These are phyloP conservation scores for Diospyros lotus DNA, from an alignment of 148 eudicot species.

Conservation along the genomic window DNA sequence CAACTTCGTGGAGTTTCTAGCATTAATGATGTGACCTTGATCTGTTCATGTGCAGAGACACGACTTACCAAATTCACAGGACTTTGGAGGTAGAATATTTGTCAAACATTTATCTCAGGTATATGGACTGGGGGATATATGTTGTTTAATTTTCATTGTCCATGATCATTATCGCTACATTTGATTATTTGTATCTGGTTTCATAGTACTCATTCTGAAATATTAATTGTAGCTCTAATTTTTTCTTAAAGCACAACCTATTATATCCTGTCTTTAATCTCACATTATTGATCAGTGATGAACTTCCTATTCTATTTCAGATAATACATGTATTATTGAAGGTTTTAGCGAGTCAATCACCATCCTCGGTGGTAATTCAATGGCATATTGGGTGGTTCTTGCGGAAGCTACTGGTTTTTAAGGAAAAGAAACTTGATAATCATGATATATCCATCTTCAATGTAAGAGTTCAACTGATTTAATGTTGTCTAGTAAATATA, in stretches of 20 bases:
- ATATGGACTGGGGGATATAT: neutral
- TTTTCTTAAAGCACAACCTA: neutral
- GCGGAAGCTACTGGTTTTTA: conserved; percentile 38
- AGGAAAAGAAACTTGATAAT: conserved; percentile 29
- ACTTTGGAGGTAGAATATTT: conserved; percentile 19
- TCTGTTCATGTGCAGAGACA: conserved; percentile 22
- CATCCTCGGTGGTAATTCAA: conserved; percentile 32
- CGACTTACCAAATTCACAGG: conserved; percentile 21
- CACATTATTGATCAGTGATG: neutral
- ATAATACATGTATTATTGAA: conserved; percentile 37
- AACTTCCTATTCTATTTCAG: conserved; percentile 24
- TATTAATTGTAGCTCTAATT: neutral
- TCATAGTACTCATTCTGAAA: neutral
- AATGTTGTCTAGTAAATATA: conserved; percentile 5
- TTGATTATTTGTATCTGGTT: neutral
- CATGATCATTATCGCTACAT: neutral
- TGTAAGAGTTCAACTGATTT: conserved; percentile 32
- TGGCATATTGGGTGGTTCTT: conserved; percentile 51
- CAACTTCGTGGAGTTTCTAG: neutral
- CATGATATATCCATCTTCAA: conserved; percentile 40
- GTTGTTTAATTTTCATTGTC: neutral
- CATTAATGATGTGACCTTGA: conserved; percentile 1
- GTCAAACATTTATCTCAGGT: conserved; percentile 42
- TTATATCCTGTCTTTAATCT: neutral
- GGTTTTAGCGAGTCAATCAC: conserved; percentile 32